Base-by-base conservation (phyloP, 352 stramenopile species). In the Globisporangium nodosum region DNA sequence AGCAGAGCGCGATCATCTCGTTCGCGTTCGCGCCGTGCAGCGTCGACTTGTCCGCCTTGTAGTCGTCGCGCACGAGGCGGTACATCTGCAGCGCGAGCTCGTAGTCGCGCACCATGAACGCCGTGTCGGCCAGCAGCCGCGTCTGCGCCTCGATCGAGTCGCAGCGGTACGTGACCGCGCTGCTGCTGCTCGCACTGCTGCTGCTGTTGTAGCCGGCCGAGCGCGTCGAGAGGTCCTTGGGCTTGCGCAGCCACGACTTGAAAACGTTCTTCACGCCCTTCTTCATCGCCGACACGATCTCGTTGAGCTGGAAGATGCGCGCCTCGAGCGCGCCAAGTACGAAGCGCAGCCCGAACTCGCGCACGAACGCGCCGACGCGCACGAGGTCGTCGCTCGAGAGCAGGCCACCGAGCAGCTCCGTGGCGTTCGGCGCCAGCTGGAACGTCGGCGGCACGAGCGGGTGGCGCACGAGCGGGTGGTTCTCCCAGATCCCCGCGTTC, bases 251-350 rank as follows among this genome's bases (percentile, higher is more conserved):
- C 86, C 88, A 96, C 48, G 84, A 96, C 67, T 95, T 95, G 60
- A 96, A 88, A 20, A 96, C 81, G 54, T 97, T 97, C 61, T 96
- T 96, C 49, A 97, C 84, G 35, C 90, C 90, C 52, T 97, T 97
- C 47, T 94, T 92, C 72, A 90, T 91, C 7, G 84, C 88, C 4
- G 85, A 94, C 6, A 97, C 88, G 30, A 87, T 73, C 56, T 94
- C 81, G 58, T 97, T 96, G 3, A 97, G 64, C 56, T 90, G 80
- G 21, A 87, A 81, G 30, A 97, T 84, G 6, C 86, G 88, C 42
- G 77, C 60, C 52, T 97, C 90, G 11, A 97, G 76, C 37, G 78
- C 70, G 3, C 85, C 82, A 18, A 97, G 52, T 48, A 97, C 73
- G 49, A 92, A 91, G 9, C 76, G 78, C 43, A 91, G 57, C 4